Evolutionary conservation across 108 stramenopile genomes (phyloP).

Genomic region (Skeletonema costatum): DNA sequence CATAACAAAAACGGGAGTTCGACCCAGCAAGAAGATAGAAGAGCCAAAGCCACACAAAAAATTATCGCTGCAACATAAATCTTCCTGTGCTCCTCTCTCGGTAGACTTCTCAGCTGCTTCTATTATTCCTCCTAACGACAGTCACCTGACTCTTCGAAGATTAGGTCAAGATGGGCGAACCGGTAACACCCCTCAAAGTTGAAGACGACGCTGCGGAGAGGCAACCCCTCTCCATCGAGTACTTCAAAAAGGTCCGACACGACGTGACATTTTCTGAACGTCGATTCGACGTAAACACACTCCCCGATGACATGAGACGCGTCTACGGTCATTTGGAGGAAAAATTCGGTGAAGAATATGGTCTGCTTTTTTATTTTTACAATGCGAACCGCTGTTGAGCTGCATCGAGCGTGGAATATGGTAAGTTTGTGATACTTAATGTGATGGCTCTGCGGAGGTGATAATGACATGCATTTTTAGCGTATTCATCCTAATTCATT

Average conservation of each 20-base stretch:
- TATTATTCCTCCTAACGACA: too few relatives aligned
- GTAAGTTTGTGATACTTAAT: neutral
- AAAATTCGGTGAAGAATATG: constrained; percentile 52
- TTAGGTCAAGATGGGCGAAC: neutral
- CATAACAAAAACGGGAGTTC: too few relatives aligned
- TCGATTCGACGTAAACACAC: constrained; percentile 38
- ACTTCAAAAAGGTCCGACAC: constrained; percentile 11
- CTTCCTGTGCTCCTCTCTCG: too few relatives aligned
- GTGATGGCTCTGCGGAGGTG: neutral
- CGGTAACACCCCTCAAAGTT: neutral
- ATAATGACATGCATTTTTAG: too few relatives aligned
- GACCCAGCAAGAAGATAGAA: too few relatives aligned
- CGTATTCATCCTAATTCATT: too few relatives aligned
- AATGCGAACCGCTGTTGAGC: constrained; percentile 49
- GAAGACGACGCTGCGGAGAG: neutral
- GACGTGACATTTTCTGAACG: constrained; percentile 20
- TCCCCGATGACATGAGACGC: constrained; percentile 46
- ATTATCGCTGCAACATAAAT: too few relatives aligned
- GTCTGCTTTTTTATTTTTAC: constrained; percentile 40
- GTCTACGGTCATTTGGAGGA: constrained; percentile 34
- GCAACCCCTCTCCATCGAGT: neutral
- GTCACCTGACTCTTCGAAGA: neutral
- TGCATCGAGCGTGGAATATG: constrained; percentile 67
- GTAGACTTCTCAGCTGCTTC: too few relatives aligned
- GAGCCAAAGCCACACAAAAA: too few relatives aligned